Percentiles rank a stretch among this genome's conserved stretches.
These are phyloP conservation scores for Populus davidiana DNA, from an alignment of 345 rosid species.

Conservation along the genomic window DNA sequence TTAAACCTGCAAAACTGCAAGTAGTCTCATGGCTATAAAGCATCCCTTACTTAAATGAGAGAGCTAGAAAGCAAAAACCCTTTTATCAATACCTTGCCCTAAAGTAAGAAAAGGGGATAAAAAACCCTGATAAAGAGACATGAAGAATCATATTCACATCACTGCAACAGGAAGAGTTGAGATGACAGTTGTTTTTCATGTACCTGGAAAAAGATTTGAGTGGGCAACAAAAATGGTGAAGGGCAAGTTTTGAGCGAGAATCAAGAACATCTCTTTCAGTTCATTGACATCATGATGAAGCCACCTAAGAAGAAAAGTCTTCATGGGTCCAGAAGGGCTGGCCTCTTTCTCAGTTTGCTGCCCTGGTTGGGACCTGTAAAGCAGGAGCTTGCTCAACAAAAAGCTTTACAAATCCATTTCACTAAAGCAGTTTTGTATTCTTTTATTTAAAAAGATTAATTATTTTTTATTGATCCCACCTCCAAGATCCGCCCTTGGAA, in stretches of 20 bases:
- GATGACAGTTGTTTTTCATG: background rate
- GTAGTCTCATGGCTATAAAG: background rate
- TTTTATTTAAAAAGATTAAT: background rate
- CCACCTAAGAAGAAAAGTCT: constrained; percentile 33
- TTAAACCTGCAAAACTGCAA: background rate
- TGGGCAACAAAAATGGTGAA: background rate
- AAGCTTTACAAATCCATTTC: constrained; percentile 19
- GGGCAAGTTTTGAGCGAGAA: constrained; percentile 12
- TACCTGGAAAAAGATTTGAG: constrained; percentile 5
- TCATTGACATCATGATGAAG: constrained; percentile 24
- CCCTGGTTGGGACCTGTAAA: constrained; percentile 44
- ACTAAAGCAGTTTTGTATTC: background rate
- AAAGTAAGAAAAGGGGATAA: no score
- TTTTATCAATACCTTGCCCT: background rate
- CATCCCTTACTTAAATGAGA: background rate
- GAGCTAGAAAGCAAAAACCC: background rate
- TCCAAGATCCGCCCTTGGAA: constrained; percentile 42
- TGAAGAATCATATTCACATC: background rate
- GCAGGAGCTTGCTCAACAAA: constrained; percentile 29
- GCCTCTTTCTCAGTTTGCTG: background rate
- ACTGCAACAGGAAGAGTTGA: background rate
- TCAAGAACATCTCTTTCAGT: constrained; percentile 19
- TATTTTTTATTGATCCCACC: background rate
- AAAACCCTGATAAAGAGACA: background rate
- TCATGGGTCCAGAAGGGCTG: constrained; percentile 26